Conservation (phyloP, 805 yeast genomes). For the Ogataea minuta region DNA sequence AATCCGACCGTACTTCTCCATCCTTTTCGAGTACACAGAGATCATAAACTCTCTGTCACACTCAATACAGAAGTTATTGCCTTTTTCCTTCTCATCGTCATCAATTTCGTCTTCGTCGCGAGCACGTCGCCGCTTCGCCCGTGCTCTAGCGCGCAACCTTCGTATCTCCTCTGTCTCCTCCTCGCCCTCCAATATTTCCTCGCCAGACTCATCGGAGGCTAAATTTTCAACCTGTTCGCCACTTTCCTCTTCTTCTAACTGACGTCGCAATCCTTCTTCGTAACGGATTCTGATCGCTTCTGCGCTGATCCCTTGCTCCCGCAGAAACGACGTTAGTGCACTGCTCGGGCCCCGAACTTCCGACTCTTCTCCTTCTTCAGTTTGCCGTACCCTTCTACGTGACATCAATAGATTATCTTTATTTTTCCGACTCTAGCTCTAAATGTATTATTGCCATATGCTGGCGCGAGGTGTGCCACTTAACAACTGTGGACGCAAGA, state of each 20-base stretch:
- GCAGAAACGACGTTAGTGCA: constrained; percentile 83
- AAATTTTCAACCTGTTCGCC: constrained; percentile 15
- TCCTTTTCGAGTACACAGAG: constrained; percentile 60
- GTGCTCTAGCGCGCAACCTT: constrained; percentile 21
- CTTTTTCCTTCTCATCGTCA: constrained; percentile 46
- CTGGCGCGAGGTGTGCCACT: constrained; percentile 7
- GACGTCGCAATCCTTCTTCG: constrained; percentile 33
- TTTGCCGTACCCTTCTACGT: constrained; percentile 22
- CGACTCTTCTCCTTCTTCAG: constrained; percentile 9
- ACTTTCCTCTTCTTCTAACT: constrained; percentile 31
- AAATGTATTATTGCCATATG: background rate
- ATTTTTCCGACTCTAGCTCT: background rate
- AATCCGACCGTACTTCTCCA: constrained; percentile 43
- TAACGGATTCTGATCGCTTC: constrained; percentile 60
- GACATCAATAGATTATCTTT: constrained; percentile 17
- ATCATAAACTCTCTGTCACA: constrained; percentile 61
- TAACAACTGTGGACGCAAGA: constrained; percentile 2
- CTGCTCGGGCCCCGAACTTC: constrained; percentile 65
- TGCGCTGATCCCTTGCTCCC: constrained; percentile 87
- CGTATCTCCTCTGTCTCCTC: constrained; percentile 24
- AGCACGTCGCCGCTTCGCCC: constrained; percentile 38
- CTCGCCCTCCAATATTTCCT: constrained; percentile 38
- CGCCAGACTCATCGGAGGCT: constrained; percentile 22
- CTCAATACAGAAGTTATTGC: constrained; percentile 50
- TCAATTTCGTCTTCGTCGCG: constrained; percentile 31